Evolutionary conservation across 768 basidiomycete genomes (phyloP).

Genomic region (Naganishia antarctica): DNA sequence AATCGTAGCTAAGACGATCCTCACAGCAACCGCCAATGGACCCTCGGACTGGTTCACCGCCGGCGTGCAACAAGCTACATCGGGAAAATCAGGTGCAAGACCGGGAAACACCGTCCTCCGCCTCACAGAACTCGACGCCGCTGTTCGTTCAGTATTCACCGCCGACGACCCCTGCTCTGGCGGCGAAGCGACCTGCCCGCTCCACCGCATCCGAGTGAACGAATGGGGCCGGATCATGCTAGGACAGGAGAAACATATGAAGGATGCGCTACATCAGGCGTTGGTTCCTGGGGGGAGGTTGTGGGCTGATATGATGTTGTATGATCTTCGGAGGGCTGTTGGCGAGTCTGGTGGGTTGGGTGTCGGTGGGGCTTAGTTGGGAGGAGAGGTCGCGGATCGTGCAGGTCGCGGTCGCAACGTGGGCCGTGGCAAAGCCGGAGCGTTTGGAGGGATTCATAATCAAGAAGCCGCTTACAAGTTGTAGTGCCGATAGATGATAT

Average conservation of each 20-base stretch:
- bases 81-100: not conserved
- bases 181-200: no score
- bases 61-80: constrained; percentile 7
- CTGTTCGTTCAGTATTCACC: constrained; percentile 18
- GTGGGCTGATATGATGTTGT: constrained; percentile 34
- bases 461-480: no score
- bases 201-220: not conserved
- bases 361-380: no score
- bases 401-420: no score
- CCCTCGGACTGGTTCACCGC: constrained; percentile 32
- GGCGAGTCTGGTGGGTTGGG: no score
- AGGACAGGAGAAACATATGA: constrained; percentile 31
- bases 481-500: no score
- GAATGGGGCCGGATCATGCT: constrained; percentile 31
- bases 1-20: no score
- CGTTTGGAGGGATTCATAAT: no score
- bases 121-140: constrained; percentile 27
- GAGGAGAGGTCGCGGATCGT: no score
- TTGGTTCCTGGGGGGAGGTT: constrained; percentile 34
- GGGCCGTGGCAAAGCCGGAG: no score
- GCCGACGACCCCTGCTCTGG: no score
- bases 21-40: constrained; percentile 18
- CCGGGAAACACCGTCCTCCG: constrained; percentile 29
- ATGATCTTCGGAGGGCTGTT: constrained; percentile 27
- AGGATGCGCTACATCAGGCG: constrained; percentile 30